Conservation (phyloP, 2,329 filamentous ascomycete genomes). For the Arthrobotrys iridis region DNA sequence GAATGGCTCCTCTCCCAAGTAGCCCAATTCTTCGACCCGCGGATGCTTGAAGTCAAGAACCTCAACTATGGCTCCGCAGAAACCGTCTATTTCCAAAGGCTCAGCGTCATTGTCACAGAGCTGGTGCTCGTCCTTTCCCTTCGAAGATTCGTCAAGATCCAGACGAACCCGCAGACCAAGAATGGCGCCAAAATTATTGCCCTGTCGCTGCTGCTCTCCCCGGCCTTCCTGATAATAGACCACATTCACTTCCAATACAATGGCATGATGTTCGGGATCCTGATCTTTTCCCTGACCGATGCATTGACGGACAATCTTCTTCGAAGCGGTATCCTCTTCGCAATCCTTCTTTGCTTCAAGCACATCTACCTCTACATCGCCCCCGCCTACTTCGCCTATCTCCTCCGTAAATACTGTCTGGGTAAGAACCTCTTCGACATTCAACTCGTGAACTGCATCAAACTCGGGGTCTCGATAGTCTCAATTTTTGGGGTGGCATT, state of each 20-base stretch:
- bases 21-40: conserved; percentile 78
- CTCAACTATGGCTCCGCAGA: conserved; percentile 90
- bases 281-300: conserved; percentile 85
- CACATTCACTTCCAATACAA: conserved; percentile 99
- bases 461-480: conserved; percentile 78
- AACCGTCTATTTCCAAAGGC: conserved; percentile 90
- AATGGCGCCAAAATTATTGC: conserved; percentile 81
- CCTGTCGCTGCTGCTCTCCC: conserved; percentile 88
- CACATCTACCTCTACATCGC: conserved; percentile 98
- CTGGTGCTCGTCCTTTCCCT: conserved; percentile 84
- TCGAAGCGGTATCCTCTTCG: conserved; percentile 82
- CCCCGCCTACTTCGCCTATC: conserved; percentile 92
- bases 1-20: conserved; percentile 90
- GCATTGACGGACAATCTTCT: conserved; percentile 80
- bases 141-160: conserved; percentile 69
- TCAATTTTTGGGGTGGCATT: conserved; percentile 82
- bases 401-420: conserved; percentile 89
- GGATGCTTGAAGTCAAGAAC: conserved; percentile 82
- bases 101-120: conserved; percentile 87
- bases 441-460: conserved; percentile 80
- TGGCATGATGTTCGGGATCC: conserved; percentile 90
- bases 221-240: conserved; percentile 94
- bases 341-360: conserved; percentile 88
- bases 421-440: conserved; percentile 80
- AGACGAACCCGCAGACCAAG: conserved; percentile 37